Conservation (phyloP, 371 early-diverging fungal species). For the Mucor circinelloides region DNA sequence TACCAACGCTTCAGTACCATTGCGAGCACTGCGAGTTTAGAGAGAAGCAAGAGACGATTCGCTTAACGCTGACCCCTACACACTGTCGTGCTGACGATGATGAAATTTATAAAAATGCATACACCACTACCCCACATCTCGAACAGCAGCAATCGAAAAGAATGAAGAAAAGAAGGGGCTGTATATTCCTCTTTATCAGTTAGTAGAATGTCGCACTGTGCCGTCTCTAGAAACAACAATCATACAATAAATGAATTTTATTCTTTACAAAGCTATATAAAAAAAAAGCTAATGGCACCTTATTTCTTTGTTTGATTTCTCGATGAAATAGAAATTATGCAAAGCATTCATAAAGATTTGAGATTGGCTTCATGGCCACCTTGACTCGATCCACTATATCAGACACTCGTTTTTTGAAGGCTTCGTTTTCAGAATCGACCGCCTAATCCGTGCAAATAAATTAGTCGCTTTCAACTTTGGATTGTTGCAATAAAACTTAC, state of each 20-base stretch:
- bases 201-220: neutral
- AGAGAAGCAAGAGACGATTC: neutral
- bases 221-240: neutral
- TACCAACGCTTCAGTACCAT: neutral
- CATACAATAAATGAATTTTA: neutral
- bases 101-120: conserved; percentile 1
- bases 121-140: neutral
- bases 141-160: neutral
- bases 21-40: neutral
- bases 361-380: conserved; percentile 39
- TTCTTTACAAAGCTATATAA: neutral
- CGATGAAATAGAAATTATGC: neutral
- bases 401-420: conserved; percentile 31
- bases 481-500: conserved; percentile 28
- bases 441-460: conserved; percentile 13
- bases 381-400: conserved; percentile 36
- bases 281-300: neutral
- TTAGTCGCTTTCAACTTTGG: neutral
- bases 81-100: conserved; percentile 3
- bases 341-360: conserved; percentile 2
- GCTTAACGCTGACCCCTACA: neutral
- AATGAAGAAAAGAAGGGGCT: neutral
- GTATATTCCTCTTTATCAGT: neutral
- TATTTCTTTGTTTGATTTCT: neutral
- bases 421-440: conserved; percentile 38